A percentile compares a stretch with the other conserved stretches of the same genome.
Evolutionary conservation across 1,139 yeast genomes (phyloP).

Genomic region (Protomyces macrosporus): DNA sequence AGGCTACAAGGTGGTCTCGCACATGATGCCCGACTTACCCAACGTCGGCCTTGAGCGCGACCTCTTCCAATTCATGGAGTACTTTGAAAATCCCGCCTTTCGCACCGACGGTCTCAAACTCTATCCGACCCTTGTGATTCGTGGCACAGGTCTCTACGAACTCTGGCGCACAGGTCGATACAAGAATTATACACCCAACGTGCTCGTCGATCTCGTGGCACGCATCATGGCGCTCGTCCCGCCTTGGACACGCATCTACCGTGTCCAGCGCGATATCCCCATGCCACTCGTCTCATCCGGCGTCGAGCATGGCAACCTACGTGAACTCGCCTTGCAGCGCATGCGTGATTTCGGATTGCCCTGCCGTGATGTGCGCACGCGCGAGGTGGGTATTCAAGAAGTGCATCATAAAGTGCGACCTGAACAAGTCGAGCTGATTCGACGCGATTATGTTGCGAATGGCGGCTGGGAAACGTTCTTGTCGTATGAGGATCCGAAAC

Average conservation of each 20-base stretch:
- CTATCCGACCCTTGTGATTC: slow-evolving; percentile 90
- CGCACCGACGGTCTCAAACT: slow-evolving; percentile 94
- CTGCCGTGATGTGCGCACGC: slow-evolving; percentile 94
- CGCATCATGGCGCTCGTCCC: slow-evolving; percentile 93
- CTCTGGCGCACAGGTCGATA: slow-evolving; percentile 95
- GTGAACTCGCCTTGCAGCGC: slow-evolving; percentile 92
- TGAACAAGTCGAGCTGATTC: slow-evolving; percentile 89
- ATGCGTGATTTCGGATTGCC: slow-evolving; percentile 97
- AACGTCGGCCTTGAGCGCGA: slow-evolving; percentile 99
- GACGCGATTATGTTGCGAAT: slow-evolving; percentile 94
- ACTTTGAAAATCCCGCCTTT: slow-evolving; percentile 93
- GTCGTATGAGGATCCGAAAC: slow-evolving; percentile 94
- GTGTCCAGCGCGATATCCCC: slow-evolving; percentile 98
- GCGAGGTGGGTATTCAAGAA: slow-evolving; percentile 98
- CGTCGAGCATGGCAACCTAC: slow-evolving; percentile 92
- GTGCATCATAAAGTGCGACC: slow-evolving; percentile 97
- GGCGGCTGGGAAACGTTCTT: slow-evolving; percentile 99
- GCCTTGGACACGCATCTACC: slow-evolving; percentile 98
- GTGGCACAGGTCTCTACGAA: slow-evolving; percentile 97
- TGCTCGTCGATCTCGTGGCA: slow-evolving; percentile 88
- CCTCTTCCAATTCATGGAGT: slow-evolving; percentile 88
- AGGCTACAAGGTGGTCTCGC: slow-evolving; percentile 94
- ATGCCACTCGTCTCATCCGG: slow-evolving; percentile 99
- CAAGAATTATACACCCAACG: slow-evolving; percentile 91
- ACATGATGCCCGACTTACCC: slow-evolving; percentile 99